Base-by-base conservation (phyloP, 1,139 yeast genomes). In the Sugiyamaella castrensis region DNA sequence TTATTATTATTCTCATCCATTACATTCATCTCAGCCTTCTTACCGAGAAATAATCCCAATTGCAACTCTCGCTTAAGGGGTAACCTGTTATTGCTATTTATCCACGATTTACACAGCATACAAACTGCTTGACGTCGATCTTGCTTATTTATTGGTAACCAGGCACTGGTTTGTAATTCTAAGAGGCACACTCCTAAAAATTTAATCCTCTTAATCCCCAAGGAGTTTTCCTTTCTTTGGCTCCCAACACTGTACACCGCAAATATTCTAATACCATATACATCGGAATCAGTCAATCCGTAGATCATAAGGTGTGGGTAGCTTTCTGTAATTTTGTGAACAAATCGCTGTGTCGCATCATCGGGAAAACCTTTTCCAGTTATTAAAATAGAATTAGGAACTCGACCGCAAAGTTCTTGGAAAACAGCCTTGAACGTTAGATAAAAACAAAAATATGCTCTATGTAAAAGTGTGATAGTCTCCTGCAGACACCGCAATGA, bases 301-400 rank as follows among this genome's bases (percentile, higher is more conserved):
- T 66, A 75, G 52, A 76, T 73, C 56, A 71, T 86, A 53, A 62
- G 75, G 64, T 61, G 66, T 0, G 76, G 83, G 60, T 75, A 73
- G 47, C 72, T 70, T 50, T 65, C 64, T 53, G 77, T 64, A 53
- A 83, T 71, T 51, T 74, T 68, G 27, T 73, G 74, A 8, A 87
- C 73, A 57, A 87, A 77, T 52, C 72, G 74, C 24, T 82, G 80
- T 16, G 87, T 84, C 48, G 82, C 72, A 44, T 77, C 70, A 61
- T 87, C 94, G 0, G 94, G 91, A 55, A 72, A 84, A 4, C 94
- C 94, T 62, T 81, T 81, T 0, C 87, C 91, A 4, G 65, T 80
- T 1, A 82, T 60, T 0, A 80, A 57, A 4, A 80, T 56, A 19
- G 55, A 50, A 8, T 57, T 44, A 15, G 39, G 28, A 6, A 59